Evolutionary conservation across 306 rosid species (phyloP).

Genomic region (Calophaca sinica): DNA sequence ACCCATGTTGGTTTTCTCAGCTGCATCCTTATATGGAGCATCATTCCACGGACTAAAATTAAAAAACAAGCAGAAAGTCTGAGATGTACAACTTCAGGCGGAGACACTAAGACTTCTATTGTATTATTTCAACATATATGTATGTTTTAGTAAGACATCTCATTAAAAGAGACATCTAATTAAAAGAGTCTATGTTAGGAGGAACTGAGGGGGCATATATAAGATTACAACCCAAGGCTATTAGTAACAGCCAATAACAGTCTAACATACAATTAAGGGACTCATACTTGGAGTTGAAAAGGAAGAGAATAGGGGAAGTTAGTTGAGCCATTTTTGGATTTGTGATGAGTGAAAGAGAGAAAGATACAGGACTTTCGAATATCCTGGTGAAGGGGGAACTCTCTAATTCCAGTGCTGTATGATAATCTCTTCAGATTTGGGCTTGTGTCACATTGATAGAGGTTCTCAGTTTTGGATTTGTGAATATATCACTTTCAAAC

Average conservation of each 20-base stretch:
- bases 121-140: constrained; percentile 25
- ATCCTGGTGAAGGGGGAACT: too few relatives aligned
- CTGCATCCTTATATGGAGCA: constrained; percentile 72
- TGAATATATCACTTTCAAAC: too few relatives aligned
- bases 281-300: background rate
- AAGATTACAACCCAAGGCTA: too few relatives aligned
- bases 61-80: constrained; percentile 44
- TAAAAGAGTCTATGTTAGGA: background rate
- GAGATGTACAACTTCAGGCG: constrained; percentile 38
- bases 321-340: too few relatives aligned
- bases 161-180: constrained; percentile 9
- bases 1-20: constrained; percentile 75
- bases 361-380: too few relatives aligned
- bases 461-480: too few relatives aligned
- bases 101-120: constrained; percentile 37
- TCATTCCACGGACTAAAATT: constrained; percentile 82
- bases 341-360: too few relatives aligned
- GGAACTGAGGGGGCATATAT: background rate
- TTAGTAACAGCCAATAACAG: background rate
- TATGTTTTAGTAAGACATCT: constrained; percentile 4
- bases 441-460: too few relatives aligned
- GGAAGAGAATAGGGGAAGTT: too few relatives aligned
- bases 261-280: background rate
- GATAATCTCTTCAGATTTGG: too few relatives aligned
- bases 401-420: too few relatives aligned